A percentile compares a stretch with the other conserved stretches of the same genome.
These are phyloP conservation scores for Diaporthe nobilis DNA, from an alignment of 2,329 filamentous ascomycete species.

Conservation along the genomic window DNA sequence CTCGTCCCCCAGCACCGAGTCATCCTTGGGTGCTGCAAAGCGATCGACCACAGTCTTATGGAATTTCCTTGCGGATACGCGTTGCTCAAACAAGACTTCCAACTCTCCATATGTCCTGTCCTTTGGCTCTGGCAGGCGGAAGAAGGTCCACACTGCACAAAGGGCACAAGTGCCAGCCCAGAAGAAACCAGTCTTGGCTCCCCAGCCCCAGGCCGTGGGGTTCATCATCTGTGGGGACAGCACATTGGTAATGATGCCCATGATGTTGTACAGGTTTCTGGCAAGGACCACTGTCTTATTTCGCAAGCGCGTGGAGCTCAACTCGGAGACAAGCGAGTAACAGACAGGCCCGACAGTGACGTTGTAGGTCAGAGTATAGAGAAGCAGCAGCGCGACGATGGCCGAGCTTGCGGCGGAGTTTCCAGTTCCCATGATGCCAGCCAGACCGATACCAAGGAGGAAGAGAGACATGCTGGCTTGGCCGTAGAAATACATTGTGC, in stretches of 20 bases:
- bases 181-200: conserved; percentile 63
- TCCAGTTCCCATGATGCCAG: conserved; percentile 4
- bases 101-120: conserved; percentile 69
- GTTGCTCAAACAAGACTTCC: conserved; percentile 66
- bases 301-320: conserved; percentile 60
- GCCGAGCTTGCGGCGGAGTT: conserved; percentile 53
- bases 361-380: conserved; percentile 61
- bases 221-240: conserved; percentile 64
- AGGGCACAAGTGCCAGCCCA: conserved; percentile 60
- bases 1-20: conserved; percentile 5
- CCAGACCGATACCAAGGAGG: conserved; percentile 45
- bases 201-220: conserved; percentile 61
- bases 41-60: conserved; percentile 48
- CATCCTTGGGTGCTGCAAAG: conserved; percentile 20
- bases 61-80: conserved; percentile 59
- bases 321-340: conserved; percentile 61
- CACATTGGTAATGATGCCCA: conserved; percentile 62
- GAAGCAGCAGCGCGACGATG: conserved; percentile 61
- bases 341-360: conserved; percentile 61
- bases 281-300: conserved; percentile 63
- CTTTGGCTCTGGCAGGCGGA: conserved; percentile 68
- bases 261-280: conserved; percentile 62
- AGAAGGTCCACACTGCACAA: conserved; percentile 65
- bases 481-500: conserved; percentile 61
- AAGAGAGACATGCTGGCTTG: conserved; percentile 58